A percentile compares a stretch with the other conserved stretches of the same genome.
phyloP scores from a whole-genome alignment of 2,329 filamentous ascomycete species.

The Nothophoma quercina region DNA sequence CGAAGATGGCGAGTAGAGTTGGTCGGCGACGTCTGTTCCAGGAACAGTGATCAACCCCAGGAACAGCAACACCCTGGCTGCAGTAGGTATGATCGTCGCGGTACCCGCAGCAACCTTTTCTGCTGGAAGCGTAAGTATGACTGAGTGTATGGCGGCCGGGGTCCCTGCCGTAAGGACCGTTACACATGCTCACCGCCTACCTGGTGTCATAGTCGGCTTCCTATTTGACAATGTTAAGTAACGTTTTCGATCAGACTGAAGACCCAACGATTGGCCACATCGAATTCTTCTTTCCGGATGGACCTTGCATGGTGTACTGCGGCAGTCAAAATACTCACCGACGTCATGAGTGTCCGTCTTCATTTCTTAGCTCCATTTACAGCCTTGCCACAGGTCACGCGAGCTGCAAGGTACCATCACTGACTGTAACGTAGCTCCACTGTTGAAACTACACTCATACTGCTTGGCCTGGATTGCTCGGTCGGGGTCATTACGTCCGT shows the following conservation, averaged over 20 bases:
- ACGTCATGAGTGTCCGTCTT: slow-evolving; percentile 11
- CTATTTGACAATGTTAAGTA: slow-evolving; percentile 24
- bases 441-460: background rate
- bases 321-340: background rate
- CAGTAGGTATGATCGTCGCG: slow-evolving; percentile 9
- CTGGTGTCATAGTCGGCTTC: slow-evolving; percentile 22
- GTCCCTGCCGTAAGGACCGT: slow-evolving; percentile 8
- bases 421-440: slow-evolving; percentile 15
- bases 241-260: slow-evolving; percentile 22
- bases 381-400: slow-evolving; percentile 20
- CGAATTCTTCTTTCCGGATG: background rate
- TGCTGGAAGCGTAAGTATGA: background rate
- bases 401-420: slow-evolving; percentile 31
- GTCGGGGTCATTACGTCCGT: background rate
- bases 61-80: slow-evolving; percentile 2
- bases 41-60: slow-evolving; percentile 7
- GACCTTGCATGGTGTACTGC: background rate
- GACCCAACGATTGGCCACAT: slow-evolving; percentile 34
- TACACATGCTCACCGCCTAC: slow-evolving; percentile 38
- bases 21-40: slow-evolving; percentile 4
- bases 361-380: slow-evolving; percentile 7
- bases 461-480: background rate
- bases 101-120: slow-evolving; percentile 11
- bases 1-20: background rate
- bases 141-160: background rate